These are phyloP conservation scores for Byssothecium circinans DNA, from an alignment of 2,329 filamentous ascomycete genomes.

Conservation along the genomic window DNA sequence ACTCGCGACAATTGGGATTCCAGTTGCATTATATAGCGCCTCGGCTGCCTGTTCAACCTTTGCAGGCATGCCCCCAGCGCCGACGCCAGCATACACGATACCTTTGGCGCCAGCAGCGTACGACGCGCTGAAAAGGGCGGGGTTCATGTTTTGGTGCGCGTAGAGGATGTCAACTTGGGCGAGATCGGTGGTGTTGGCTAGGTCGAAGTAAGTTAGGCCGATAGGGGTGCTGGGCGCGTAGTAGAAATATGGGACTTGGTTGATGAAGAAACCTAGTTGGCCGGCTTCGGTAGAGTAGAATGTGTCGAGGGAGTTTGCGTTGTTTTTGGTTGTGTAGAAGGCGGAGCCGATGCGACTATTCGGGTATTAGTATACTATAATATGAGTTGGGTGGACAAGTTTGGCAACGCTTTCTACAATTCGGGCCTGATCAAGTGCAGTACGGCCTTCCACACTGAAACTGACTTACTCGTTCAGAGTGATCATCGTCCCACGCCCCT, in stretches of 20 bases:
- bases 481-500: conserved; percentile 60
- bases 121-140: conserved; percentile 52
- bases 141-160: conserved; percentile 57
- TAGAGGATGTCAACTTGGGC: conserved; percentile 61
- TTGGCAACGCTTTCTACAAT: background rate
- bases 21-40: conserved; percentile 49
- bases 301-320: conserved; percentile 65
- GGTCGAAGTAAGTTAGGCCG: conserved; percentile 49
- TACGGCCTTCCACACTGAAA: background rate
- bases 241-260: conserved; percentile 63
- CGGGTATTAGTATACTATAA: background rate
- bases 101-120: conserved; percentile 56
- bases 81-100: conserved; percentile 59
- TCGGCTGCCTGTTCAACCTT: conserved; percentile 43
- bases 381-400: no score
- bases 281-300: conserved; percentile 60
- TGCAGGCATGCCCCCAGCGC: conserved; percentile 52
- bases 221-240: conserved; percentile 52
- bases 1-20: conserved; percentile 55
- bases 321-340: conserved; percentile 63
- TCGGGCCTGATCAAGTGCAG: background rate
- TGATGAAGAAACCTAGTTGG: conserved; percentile 60
- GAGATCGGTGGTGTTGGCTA: conserved; percentile 49
- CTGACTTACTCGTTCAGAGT: conserved; percentile 57
- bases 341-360: conserved; percentile 56